Evolutionary conservation across 352 stramenopile species (phyloP).

Genomic region (Nannochloropsis limnetica): DNA sequence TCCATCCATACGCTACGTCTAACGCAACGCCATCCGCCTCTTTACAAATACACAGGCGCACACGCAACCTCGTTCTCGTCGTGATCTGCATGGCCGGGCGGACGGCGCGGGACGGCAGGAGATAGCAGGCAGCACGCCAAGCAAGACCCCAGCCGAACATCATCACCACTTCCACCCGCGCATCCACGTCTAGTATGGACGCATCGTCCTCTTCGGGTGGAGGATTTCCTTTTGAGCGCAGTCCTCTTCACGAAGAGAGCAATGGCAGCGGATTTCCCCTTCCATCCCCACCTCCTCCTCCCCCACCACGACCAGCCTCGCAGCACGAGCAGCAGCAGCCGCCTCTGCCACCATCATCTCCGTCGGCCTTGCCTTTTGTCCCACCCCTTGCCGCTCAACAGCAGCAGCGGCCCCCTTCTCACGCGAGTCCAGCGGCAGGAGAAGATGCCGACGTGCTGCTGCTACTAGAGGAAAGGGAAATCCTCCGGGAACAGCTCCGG

Average conservation of each 20-base stretch:
- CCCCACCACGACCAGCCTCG: neutral
- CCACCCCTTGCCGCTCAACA: neutral
- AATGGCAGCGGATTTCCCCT: neutral
- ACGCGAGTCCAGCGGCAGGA: neutral
- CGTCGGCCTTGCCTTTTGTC: neutral
- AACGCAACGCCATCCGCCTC: neutral
- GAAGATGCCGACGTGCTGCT: slow-evolving; percentile 17
- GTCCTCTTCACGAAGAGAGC: neutral
- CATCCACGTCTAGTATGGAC: neutral
- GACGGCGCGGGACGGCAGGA: neutral
- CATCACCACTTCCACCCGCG: neutral
- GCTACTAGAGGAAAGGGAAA: neutral
- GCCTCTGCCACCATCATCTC: neutral
- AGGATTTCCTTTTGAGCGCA: neutral
- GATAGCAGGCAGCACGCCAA: neutral
- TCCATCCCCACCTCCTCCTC: neutral
- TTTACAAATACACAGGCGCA: neutral
- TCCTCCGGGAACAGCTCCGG: slow-evolving; percentile 7
- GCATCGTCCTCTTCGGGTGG: neutral
- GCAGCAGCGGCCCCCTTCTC: neutral
- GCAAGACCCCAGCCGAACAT: too few relatives aligned
- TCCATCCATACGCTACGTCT: neutral
- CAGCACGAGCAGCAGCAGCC: neutral
- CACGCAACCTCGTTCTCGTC: neutral
- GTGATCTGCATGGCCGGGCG: neutral